Percentiles rank a stretch among this genome's conserved stretches.
phyloP scores from a whole-genome alignment of 148 eudicot genomes.

The Cornus florida region DNA sequence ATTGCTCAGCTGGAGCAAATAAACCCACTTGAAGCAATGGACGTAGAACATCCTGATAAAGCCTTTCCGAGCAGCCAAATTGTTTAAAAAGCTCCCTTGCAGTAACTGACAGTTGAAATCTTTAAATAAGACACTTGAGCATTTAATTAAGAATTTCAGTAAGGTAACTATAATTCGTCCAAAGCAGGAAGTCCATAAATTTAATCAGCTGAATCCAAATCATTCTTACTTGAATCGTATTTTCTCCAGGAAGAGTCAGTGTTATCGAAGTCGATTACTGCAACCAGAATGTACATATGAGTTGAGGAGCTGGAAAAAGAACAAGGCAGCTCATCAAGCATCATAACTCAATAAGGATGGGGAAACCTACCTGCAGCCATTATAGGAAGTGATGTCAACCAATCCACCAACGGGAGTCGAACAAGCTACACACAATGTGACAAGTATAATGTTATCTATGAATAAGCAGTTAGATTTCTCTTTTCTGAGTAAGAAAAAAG shows the following conservation, averaged over 20 bases:
- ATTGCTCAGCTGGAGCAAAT: constrained; percentile 79
- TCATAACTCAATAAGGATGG: not conserved
- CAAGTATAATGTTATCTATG: not conserved
- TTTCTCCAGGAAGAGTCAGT: constrained; percentile 71
- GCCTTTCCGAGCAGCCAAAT: constrained; percentile 69
- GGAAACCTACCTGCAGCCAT: constrained; percentile 61
- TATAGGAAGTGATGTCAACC: constrained; percentile 56
- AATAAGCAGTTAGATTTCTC: not conserved
- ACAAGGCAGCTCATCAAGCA: not conserved
- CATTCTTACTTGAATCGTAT: constrained; percentile 62
- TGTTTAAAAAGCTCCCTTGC: constrained; percentile 80
- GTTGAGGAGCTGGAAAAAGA: not conserved
- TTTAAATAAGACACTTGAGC: constrained; percentile 13
- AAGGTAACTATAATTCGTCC: not conserved
- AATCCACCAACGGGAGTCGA: constrained; percentile 57
- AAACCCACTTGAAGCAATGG: constrained; percentile 70
- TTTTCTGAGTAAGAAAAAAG: not conserved
- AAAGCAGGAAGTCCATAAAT: not conserved
- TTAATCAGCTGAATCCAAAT: not conserved
- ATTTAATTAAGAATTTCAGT: not conserved
- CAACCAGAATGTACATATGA: constrained; percentile 11
- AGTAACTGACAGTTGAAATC: constrained; percentile 52
- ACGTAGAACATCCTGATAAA: constrained; percentile 49
- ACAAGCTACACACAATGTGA: constrained; percentile 44
- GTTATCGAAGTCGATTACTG: constrained; percentile 78